Percentiles rank a stretch among this genome's conserved stretches.
These are phyloP conservation scores for Didymella pinodella DNA, from an alignment of 2,329 filamentous ascomycete species.

Conservation along the genomic window DNA sequence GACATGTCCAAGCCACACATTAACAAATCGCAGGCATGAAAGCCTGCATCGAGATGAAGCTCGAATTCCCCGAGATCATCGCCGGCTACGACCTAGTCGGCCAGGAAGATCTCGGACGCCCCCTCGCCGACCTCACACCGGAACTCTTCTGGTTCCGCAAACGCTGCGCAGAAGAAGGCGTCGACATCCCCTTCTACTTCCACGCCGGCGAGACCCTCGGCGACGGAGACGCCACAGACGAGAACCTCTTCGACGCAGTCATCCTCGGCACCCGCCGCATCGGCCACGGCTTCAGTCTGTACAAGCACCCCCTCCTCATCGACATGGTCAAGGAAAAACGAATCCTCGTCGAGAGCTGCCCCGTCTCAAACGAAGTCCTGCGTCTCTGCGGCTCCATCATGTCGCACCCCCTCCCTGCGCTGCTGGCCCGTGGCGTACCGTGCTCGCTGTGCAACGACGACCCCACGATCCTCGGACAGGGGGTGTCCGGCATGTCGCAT, in stretches of 20 bases:
- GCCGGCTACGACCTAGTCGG: slow-evolving; percentile 91
- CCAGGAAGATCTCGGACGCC: slow-evolving; percentile 80
- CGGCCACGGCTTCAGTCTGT: slow-evolving; percentile 86
- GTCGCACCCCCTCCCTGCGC: slow-evolving; percentile 80
- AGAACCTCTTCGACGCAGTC: slow-evolving; percentile 89
- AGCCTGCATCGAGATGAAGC: slow-evolving; percentile 82
- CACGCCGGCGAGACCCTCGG: slow-evolving; percentile 90
- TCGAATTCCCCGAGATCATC: slow-evolving; percentile 78
- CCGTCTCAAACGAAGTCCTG: slow-evolving; percentile 88
- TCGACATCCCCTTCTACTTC: slow-evolving; percentile 94
- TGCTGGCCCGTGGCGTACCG: slow-evolving; percentile 83
- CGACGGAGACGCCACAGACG: slow-evolving; percentile 76
- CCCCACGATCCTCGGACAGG: slow-evolving; percentile 86
- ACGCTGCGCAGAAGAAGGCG: slow-evolving; percentile 76
- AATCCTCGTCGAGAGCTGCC: slow-evolving; percentile 89
- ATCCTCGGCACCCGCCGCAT: slow-evolving; percentile 87
- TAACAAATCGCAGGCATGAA: slow-evolving; percentile 68
- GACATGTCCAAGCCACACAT: neutral
- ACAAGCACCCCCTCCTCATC: slow-evolving; percentile 88
- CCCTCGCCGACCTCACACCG: slow-evolving; percentile 78
- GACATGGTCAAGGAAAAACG: slow-evolving; percentile 88
- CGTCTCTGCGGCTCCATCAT: slow-evolving; percentile 78
- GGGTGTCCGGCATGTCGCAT: slow-evolving; percentile 81
- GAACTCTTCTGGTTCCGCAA: slow-evolving; percentile 95
- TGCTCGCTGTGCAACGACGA: slow-evolving; percentile 91